These are phyloP conservation scores for Chaetomium olivaceum DNA, from an alignment of 2,329 filamentous ascomycete genomes.

Conservation along the genomic window DNA sequence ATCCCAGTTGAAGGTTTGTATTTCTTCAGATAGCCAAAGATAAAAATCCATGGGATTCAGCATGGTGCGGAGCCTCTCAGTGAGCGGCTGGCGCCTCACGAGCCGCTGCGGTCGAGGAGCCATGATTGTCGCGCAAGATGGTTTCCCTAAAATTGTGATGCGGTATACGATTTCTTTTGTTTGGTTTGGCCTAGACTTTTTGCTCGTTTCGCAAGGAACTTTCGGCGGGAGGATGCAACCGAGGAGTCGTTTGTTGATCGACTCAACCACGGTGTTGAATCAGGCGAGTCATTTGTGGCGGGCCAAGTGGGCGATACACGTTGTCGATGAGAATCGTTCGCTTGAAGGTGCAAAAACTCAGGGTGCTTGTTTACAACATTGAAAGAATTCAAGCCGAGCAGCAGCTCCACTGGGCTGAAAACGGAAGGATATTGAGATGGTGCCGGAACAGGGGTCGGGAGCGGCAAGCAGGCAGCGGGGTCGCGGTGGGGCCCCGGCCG, in stretches of 20 bases:
- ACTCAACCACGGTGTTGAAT: not conserved
- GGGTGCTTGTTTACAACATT: constrained; percentile 2
- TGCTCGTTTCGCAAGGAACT: not conserved
- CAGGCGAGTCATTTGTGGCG: constrained; percentile 1
- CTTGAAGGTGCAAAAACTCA: constrained; percentile 1
- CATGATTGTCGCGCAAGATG: constrained; percentile 44
- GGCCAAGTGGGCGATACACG: not conserved
- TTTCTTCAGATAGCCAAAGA: constrained; percentile 87
- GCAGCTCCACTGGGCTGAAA: constrained; percentile 16
- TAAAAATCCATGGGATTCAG: constrained; percentile 87
- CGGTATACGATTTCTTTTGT: not conserved
- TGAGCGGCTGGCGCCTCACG: constrained; percentile 76
- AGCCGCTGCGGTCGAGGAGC: constrained; percentile 60
- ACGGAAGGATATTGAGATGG: not conserved
- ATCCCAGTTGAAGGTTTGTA: constrained; percentile 90
- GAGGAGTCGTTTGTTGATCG: not conserved
- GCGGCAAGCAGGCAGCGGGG: constrained; percentile 14
- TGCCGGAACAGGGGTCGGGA: constrained; percentile 11
- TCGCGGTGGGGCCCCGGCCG: not conserved
- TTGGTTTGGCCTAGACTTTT: not conserved
- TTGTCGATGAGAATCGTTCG: not conserved
- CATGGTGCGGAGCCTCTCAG: constrained; percentile 75
- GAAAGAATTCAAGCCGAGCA: constrained; percentile 9
- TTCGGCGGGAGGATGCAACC: not conserved
- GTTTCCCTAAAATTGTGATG: not conserved